Base-by-base conservation (phyloP, 116 monocot species). In the Cymodocea nodosa region DNA sequence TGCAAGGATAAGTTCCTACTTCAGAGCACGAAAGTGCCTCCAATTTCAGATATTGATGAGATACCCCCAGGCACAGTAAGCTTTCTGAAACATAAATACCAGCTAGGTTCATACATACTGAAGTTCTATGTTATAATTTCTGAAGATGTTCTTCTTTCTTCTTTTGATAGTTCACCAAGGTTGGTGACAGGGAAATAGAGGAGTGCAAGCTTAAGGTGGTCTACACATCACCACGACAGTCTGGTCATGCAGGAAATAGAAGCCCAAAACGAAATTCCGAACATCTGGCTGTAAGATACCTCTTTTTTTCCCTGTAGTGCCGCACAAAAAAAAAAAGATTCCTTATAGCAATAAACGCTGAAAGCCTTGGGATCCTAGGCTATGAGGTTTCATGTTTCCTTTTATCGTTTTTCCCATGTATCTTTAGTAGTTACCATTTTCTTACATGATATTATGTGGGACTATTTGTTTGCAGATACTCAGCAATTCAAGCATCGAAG, bases 1-100 rank as follows among this genome's bases (percentile, higher is more conserved):
- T 89, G 89, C 73, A 95, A 81, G 79, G 94, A 95, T 55, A 95
- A 95, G 70, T 95, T 95, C 61, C 81, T 95, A 30, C 70, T 95
- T 36, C 94, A 85, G 72, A 95, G 90, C 75, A 87, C 87, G 13
- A 83, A 74, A 66, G 90, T 90, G 51, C 72, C 81, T 6, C 79
- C 87, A 14, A 77, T 52, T 61, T 79, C 77, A 4, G 90, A 90
- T 54, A 61, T 87, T 39, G 94, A 95, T 76, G 94, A 95, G 64
- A 73, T 95, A 59, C 85, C 94, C 44, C 69, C 76, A 34, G 81
- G 87, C 40, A 85, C 83, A 35, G 94, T 95, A 68, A 72, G 71
- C 9, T 67, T 39, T 56, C 19, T 54, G 15, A 35, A 44, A 14
- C 20, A 50, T 50, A 23, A 11, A 44, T 44, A 44, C 11, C 44